Conservation (phyloP, 2,329 filamentous ascomycete genomes). For the Aspergillus brunneoviolaceus region DNA sequence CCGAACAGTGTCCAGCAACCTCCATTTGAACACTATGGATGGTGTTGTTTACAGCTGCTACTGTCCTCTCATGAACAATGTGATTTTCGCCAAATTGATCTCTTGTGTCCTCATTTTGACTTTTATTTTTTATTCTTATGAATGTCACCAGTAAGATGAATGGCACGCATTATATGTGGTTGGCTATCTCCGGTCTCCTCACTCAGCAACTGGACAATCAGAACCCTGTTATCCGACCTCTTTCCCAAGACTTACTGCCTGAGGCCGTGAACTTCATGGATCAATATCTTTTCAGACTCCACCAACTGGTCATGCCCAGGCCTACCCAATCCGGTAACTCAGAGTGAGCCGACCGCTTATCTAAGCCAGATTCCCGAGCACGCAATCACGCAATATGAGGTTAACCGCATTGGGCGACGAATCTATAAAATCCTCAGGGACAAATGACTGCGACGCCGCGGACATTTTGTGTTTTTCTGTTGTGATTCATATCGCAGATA, state of each 20-base stretch:
- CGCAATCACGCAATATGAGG: slow-evolving; percentile 35
- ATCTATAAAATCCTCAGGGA: slow-evolving; percentile 24
- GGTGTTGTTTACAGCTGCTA: not conserved
- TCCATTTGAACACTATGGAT: too few species aligned
- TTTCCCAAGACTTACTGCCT: not conserved
- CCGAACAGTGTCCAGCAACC: not conserved
- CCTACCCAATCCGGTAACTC: not conserved
- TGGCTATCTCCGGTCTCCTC: too few species aligned
- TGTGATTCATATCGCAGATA: slow-evolving; percentile 17
- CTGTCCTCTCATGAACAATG: too few species aligned
- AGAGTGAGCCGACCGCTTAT: slow-evolving; percentile 14
- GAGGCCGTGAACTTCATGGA: not conserved
- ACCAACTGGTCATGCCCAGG: not conserved
- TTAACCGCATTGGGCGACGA: slow-evolving; percentile 29
- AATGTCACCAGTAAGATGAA: too few species aligned
- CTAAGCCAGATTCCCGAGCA: slow-evolving; percentile 26
- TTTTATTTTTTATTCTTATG: too few species aligned
- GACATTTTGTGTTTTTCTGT: slow-evolving; percentile 1
- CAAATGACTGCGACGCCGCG: slow-evolving; percentile 1
- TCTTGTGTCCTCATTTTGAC: too few species aligned
- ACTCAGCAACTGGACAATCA: too few species aligned
- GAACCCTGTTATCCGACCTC: not conserved
- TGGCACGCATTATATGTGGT: too few species aligned
- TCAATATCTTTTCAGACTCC: not conserved
- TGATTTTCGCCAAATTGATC: too few species aligned